Base-by-base conservation (phyloP, 805 yeast genomes). In the Maudiozyma turicensis region DNA sequence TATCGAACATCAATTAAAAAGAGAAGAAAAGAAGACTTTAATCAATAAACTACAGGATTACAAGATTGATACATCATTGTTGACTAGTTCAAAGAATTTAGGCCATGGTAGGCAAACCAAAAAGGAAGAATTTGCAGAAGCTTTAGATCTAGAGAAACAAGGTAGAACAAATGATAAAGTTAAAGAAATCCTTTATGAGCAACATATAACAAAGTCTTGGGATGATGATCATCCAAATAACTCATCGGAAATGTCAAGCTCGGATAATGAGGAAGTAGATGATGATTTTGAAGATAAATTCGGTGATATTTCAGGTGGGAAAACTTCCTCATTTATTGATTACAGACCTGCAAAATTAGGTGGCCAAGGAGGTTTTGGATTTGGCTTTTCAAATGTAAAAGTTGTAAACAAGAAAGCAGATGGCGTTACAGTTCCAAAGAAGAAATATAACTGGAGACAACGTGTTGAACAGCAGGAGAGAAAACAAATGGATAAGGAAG, bases 1-100 rank as follows among this genome's bases (percentile, higher is more conserved):
- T 65, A 88, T 91, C 38, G 95, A 89, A 50, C 95, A 86, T 67
- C 96, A 89, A 63, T 61, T 89, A 57, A 84, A 84, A 59, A 72
- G 95, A 61, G 95, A 91, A 64, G 98, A 91, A 67, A 86, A 86
- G 65, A 85, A 85, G 56, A 75, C 77, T 3, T 70, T 91, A 48
- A 70, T 91, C 41, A 81, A 83, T 54, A 89, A 88, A 63, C 71
- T 91, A 40, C 76, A 82, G 46, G 75, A 74, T 30, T 70, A 77
- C 8, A 69, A 70, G 34, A 75, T 91, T 44, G 95, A 90, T 60
- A 80, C 95, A 0, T 69, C 82, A 0, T 57, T 79, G 10, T 71
- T 88, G 54, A 81, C 78, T 29, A 82, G 93, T 35, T 78, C 95
- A 20, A 89, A 88, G 60, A 73, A 76, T 5, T 74, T 91, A 45